Percentiles rank a stretch among this genome's conserved stretches.
These are phyloP conservation scores for Fusarium torreyae DNA, from an alignment of 2,329 filamentous ascomycete genomes.

Conservation along the genomic window DNA sequence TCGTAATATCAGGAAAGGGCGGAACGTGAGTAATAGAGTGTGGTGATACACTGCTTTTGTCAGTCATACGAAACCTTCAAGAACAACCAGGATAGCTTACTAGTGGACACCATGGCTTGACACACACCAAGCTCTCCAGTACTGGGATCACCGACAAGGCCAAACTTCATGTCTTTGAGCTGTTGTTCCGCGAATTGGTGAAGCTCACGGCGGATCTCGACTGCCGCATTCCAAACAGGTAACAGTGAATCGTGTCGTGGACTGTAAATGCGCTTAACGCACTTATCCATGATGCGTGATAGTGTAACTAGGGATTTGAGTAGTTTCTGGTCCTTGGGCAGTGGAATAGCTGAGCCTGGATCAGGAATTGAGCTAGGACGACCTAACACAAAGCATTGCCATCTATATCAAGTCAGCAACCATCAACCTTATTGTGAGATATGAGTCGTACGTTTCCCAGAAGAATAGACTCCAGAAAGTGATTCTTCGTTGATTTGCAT, in stretches of 20 bases:
- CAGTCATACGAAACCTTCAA: background rate
- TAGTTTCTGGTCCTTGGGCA: slow-evolving; percentile 57
- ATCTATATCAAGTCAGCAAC: slow-evolving; percentile 48
- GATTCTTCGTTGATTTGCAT: slow-evolving; percentile 55
- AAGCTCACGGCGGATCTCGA: slow-evolving; percentile 51
- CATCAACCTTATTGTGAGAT: background rate
- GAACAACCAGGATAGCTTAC: slow-evolving; percentile 48
- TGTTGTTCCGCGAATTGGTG: slow-evolving; percentile 51
- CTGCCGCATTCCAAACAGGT: slow-evolving; percentile 53
- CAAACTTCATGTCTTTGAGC: slow-evolving; percentile 51
- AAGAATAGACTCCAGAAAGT: slow-evolving; percentile 57
- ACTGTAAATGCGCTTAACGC: slow-evolving; percentile 59
- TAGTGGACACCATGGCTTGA: slow-evolving; percentile 58
- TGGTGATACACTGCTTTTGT: slow-evolving; percentile 59
- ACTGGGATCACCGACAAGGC: slow-evolving; percentile 55
- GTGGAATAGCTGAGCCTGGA: slow-evolving; percentile 55
- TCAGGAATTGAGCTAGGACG: slow-evolving; percentile 58
- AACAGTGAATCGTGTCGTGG: slow-evolving; percentile 57
- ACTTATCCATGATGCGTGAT: slow-evolving; percentile 58
- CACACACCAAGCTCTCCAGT: slow-evolving; percentile 57
- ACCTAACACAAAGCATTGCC: slow-evolving; percentile 61
- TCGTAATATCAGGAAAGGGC: slow-evolving; percentile 61
- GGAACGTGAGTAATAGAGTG: slow-evolving; percentile 59
- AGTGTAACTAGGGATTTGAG: slow-evolving; percentile 55
- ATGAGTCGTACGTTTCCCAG: slow-evolving; percentile 58